These are phyloP conservation scores for Thraustochytrium striatum DNA, from an alignment of 352 stramenopile species.

Conservation along the genomic window DNA sequence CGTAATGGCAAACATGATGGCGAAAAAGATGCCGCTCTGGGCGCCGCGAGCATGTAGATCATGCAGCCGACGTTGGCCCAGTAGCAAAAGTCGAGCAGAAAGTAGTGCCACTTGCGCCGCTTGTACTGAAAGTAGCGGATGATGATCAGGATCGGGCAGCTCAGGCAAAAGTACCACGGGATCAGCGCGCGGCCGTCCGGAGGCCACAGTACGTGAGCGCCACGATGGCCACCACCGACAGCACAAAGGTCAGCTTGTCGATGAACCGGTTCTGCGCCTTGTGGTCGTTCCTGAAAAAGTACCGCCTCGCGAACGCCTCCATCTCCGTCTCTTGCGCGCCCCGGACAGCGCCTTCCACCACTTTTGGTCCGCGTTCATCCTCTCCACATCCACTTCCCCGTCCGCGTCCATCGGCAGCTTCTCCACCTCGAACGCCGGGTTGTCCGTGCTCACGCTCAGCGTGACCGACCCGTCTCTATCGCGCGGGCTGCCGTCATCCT, in stretches of 20 bases:
- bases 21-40: constrained; percentile 25
- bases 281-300: constrained; percentile 8
- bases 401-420: not conserved
- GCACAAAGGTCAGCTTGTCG: constrained; percentile 43
- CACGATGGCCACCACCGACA: constrained; percentile 7
- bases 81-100: constrained; percentile 64
- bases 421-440: not conserved
- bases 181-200: not conserved
- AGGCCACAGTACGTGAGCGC: constrained; percentile 19
- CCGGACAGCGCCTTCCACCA: not conserved
- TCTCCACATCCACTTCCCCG: not conserved
- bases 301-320: not conserved
- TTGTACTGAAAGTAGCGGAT: constrained; percentile 54
- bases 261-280: constrained; percentile 34
- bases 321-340: not conserved
- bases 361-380: not conserved
- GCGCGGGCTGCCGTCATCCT: no score
- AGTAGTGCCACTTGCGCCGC: constrained; percentile 57
- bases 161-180: constrained; percentile 7
- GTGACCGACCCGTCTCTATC: no score
- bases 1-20: constrained; percentile 53
- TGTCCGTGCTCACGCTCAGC: not conserved
- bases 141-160: constrained; percentile 29
- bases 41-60: constrained; percentile 27
- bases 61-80: constrained; percentile 51